Percentiles rank a stretch among this genome's conserved stretches.
These are phyloP conservation scores for Alopecurus myosuroides DNA, from an alignment of 176 grass and related monocot species.

Conservation along the genomic window DNA sequence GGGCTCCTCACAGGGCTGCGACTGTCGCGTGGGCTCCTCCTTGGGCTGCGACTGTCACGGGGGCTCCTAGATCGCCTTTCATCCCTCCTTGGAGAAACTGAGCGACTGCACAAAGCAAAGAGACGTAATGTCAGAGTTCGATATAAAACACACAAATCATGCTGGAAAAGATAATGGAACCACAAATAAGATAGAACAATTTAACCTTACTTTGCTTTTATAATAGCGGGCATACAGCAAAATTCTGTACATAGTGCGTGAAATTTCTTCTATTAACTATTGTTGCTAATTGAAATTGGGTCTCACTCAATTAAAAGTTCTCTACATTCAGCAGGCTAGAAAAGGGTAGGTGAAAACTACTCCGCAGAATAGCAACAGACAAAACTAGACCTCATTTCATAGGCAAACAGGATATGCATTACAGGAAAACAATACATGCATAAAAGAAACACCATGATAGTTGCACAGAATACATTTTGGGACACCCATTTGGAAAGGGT, in stretches of 20 bases:
- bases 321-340: background rate
- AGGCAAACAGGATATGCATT: background rate
- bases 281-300: background rate
- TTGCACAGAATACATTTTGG: background rate
- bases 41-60: constrained; percentile 46
- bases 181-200: background rate
- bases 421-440: background rate
- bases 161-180: background rate
- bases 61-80: constrained; percentile 54
- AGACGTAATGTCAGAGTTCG: constrained; percentile 4
- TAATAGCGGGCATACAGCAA: background rate
- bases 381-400: background rate
- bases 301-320: background rate
- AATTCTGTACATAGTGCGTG: background rate
- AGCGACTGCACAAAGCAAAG: constrained; percentile 33
- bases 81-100: constrained; percentile 59
- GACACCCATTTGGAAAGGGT: background rate
- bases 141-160: background rate
- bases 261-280: background rate
- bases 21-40: constrained; percentile 36
- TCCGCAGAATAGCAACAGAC: background rate
- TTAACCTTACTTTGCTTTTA: background rate
- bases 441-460: background rate
- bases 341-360: background rate
- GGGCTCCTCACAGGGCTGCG: constrained; percentile 50